phyloP scores from a whole-genome alignment of 768 basidiomycete genomes.

The Rubroboletus satanas region DNA sequence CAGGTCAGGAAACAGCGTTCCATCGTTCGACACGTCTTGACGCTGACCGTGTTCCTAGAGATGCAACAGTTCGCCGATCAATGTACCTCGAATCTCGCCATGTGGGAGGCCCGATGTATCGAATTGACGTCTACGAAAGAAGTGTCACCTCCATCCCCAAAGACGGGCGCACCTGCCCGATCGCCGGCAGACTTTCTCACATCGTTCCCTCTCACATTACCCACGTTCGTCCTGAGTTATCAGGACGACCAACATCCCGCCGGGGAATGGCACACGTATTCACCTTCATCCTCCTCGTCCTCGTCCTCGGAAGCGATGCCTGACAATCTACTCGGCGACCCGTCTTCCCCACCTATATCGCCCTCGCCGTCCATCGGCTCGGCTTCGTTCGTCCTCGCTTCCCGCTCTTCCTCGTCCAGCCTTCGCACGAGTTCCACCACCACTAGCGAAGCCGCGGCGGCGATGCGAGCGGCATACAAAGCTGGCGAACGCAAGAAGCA shows the following conservation, averaged over 20 bases:
- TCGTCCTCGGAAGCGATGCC: constrained; percentile 28
- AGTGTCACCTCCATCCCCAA: background rate
- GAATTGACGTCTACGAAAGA: constrained; percentile 33
- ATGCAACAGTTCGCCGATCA: constrained; percentile 63
- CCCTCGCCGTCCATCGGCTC: constrained; percentile 29
- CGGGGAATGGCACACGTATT: constrained; percentile 26
- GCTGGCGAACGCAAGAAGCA: constrained; percentile 33
- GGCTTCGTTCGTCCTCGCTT: constrained; percentile 22
- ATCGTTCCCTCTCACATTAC: constrained; percentile 57
- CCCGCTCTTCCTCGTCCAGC: constrained; percentile 31
- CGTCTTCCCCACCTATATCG: constrained; percentile 25
- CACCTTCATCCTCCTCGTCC: constrained; percentile 30
- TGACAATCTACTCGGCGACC: constrained; percentile 20
- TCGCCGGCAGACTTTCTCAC: constrained; percentile 44
- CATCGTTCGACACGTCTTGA: background rate
- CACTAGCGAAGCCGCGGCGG: constrained; percentile 21
- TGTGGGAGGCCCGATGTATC: constrained; percentile 58
- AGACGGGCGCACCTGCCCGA: constrained; percentile 27
- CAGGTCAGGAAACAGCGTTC: constrained; percentile 44
- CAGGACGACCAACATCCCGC: constrained; percentile 24
- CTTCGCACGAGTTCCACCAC: constrained; percentile 16
- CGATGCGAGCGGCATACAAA: constrained; percentile 32
- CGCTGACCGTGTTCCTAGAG: constrained; percentile 40
- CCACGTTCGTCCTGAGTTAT: constrained; percentile 34
- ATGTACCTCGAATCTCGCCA: constrained; percentile 63